These are phyloP conservation scores for Starmerella bombicola DNA, from an alignment of 805 yeast genomes.

Conservation along the genomic window DNA sequence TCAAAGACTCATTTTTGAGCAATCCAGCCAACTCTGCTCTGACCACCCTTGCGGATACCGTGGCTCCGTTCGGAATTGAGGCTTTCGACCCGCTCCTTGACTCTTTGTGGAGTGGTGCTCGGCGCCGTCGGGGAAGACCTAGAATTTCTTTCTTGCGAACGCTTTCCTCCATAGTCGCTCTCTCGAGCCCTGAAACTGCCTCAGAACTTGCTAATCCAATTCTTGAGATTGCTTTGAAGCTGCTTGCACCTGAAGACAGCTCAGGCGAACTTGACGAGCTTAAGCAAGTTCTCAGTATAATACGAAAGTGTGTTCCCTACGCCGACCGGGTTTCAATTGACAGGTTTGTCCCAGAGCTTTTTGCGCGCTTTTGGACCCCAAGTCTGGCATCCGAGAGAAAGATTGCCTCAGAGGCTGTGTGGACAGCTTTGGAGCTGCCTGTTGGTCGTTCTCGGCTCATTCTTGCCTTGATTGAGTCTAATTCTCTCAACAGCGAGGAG, in stretches of 20 bases:
- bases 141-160: slow-evolving; percentile 61
- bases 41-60: slow-evolving; percentile 64
- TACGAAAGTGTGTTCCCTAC: not conserved
- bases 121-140: slow-evolving; percentile 62
- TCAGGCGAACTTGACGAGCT: not conserved
- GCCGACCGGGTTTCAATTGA: not conserved
- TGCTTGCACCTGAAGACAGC: slow-evolving; percentile 43
- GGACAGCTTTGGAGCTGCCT: not conserved
- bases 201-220: slow-evolving; percentile 66
- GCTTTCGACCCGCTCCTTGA: slow-evolving; percentile 65
- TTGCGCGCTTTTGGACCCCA: not conserved
- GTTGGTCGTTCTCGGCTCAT: not conserved
- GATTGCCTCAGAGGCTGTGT: not conserved
- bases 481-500: not conserved
- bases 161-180: slow-evolving; percentile 66
- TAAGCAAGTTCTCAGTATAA: not conserved
- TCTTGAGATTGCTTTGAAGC: slow-evolving; percentile 46
- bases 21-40: slow-evolving; percentile 60
- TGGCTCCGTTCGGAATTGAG: slow-evolving; percentile 81
- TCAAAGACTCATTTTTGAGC: slow-evolving; percentile 52
- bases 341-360: not conserved
- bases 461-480: not conserved
- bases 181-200: slow-evolving; percentile 76
- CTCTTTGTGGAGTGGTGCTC: slow-evolving; percentile 69
- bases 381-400: not conserved